Percentiles rank a stretch among this genome's conserved stretches.
phyloP scores from a whole-genome alignment of 2,329 filamentous ascomycete genomes.

The Fusarium austroafricanum region DNA sequence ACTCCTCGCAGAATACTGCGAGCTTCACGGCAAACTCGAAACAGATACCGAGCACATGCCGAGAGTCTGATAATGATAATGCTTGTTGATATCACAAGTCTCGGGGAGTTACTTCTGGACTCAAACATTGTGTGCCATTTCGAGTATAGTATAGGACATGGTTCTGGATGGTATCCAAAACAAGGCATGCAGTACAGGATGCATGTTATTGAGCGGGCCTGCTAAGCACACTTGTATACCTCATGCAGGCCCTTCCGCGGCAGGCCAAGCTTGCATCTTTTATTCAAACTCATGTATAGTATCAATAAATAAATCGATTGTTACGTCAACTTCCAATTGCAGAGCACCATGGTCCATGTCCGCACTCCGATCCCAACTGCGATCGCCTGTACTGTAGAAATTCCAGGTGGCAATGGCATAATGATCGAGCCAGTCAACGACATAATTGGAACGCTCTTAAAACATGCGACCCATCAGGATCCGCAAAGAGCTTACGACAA shows the following conservation, averaged over 20 bases:
- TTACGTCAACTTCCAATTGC: neutral
- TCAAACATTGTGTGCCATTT: neutral
- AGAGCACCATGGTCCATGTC: neutral
- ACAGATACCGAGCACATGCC: neutral
- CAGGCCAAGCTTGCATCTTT: constrained; percentile 1
- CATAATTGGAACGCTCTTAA: neutral
- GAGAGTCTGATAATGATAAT: neutral
- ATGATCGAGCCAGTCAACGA: neutral
- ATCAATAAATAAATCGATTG: neutral
- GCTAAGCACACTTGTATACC: neutral
- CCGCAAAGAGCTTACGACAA: constrained; percentile 17
- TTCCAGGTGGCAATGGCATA: neutral
- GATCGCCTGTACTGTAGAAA: constrained; percentile 3
- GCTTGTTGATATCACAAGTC: neutral
- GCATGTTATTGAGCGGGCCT: neutral
- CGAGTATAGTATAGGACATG: neutral
- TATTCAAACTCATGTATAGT: neutral
- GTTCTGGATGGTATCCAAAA: neutral
- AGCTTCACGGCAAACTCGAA: neutral
- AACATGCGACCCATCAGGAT: constrained; percentile 6
- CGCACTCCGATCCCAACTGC: neutral
- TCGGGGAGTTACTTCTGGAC: neutral
- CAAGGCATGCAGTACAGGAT: neutral
- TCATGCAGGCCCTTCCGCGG: neutral
- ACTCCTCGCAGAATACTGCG: neutral